A percentile compares a stretch with the other conserved stretches of the same genome.
Evolutionary conservation across 2,329 filamentous ascomycete genomes (phyloP).

Genomic region (Ophiocordyceps camponoti-rufipedis): DNA sequence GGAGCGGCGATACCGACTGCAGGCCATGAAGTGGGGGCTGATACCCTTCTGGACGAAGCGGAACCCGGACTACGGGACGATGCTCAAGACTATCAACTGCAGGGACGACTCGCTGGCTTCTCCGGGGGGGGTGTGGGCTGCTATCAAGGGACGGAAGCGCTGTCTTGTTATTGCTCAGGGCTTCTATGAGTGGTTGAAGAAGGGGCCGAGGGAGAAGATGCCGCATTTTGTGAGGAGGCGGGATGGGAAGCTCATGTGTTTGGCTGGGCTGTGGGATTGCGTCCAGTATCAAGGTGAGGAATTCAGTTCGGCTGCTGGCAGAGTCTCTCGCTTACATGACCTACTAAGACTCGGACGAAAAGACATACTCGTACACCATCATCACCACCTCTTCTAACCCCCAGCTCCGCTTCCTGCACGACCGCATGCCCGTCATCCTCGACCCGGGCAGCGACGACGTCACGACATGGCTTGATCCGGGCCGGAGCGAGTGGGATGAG

Average conservation of each 20-base stretch:
- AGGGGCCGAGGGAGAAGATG: slow-evolving; percentile 55
- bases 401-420: slow-evolving; percentile 72
- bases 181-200: slow-evolving; percentile 93
- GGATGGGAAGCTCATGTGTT: slow-evolving; percentile 70
- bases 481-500: slow-evolving; percentile 50
- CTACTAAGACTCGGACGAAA: slow-evolving; percentile 27
- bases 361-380: slow-evolving; percentile 76
- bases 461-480: slow-evolving; percentile 62
- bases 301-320: neutral
- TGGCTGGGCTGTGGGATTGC: slow-evolving; percentile 85
- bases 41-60: slow-evolving; percentile 87
- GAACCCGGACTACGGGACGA: slow-evolving; percentile 55
- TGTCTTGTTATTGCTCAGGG: slow-evolving; percentile 81
- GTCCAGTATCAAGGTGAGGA: slow-evolving; percentile 55
- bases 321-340: neutral
- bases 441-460: slow-evolving; percentile 56
- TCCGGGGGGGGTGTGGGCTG: slow-evolving; percentile 72
- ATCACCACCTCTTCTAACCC: slow-evolving; percentile 80
- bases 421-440: slow-evolving; percentile 89
- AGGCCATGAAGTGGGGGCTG: slow-evolving; percentile 92
- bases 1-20: slow-evolving; percentile 54
- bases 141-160: slow-evolving; percentile 76
- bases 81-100: slow-evolving; percentile 89
- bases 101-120: slow-evolving; percentile 69
- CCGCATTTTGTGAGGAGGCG: slow-evolving; percentile 71